A percentile compares a stretch with the other conserved stretches of the same genome.
phyloP scores from a whole-genome alignment of 495 filamentous ascomycete genomes.

The Daldinia grandis region DNA sequence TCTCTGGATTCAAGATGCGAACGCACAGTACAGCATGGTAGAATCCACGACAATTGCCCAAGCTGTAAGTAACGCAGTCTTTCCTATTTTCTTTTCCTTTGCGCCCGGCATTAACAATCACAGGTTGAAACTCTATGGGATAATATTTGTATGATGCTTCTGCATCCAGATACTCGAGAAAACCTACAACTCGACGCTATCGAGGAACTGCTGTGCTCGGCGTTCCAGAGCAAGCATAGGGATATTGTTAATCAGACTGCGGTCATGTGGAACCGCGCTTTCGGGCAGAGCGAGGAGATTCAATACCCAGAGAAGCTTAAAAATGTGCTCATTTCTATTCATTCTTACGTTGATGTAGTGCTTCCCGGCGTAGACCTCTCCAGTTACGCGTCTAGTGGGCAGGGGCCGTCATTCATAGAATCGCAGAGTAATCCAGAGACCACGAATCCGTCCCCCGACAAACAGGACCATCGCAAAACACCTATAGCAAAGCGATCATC shows the following conservation, averaged over 20 bases:
- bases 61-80: slow-evolving; percentile 46
- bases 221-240: slow-evolving; percentile 55
- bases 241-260: slow-evolving; percentile 52
- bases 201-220: slow-evolving; percentile 52
- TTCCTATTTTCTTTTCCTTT: neutral
- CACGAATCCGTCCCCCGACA: slow-evolving; percentile 32
- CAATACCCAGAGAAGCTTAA: slow-evolving; percentile 56
- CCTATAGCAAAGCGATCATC: slow-evolving; percentile 27
- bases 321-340: slow-evolving; percentile 48
- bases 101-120: slow-evolving; percentile 6
- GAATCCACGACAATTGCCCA: slow-evolving; percentile 42
- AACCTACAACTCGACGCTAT: slow-evolving; percentile 51
- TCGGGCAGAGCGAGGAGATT: slow-evolving; percentile 47
- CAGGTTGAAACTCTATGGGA: slow-evolving; percentile 54
- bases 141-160: slow-evolving; percentile 47
- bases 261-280: slow-evolving; percentile 56
- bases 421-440: slow-evolving; percentile 58
- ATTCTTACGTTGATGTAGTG: slow-evolving; percentile 51
- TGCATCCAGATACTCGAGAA: slow-evolving; percentile 41
- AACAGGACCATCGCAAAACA: slow-evolving; percentile 29
- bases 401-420: slow-evolving; percentile 57
- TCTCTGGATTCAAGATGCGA: slow-evolving; percentile 67
- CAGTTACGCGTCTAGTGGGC: slow-evolving; percentile 40
- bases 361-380: slow-evolving; percentile 52
- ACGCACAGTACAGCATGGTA: slow-evolving; percentile 46